phyloP scores from a whole-genome alignment of 2,329 filamentous ascomycete species.

The Helicocarpus griseus region DNA sequence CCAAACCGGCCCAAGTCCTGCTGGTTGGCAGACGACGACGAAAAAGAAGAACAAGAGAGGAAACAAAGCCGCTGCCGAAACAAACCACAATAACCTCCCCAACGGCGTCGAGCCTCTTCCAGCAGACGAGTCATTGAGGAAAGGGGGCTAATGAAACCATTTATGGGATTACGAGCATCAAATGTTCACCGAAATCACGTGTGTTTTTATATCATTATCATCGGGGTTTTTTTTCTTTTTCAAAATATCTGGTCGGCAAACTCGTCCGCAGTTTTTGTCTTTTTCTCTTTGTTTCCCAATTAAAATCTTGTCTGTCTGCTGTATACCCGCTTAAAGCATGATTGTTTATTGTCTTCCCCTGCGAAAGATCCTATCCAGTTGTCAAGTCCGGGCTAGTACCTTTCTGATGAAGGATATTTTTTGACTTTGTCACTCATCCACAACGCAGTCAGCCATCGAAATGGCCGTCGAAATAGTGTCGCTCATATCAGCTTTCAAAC shows the following conservation, averaged over 20 bases:
- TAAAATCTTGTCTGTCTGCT: too few relatives aligned
- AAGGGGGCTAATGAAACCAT: slow-evolving; percentile 30
- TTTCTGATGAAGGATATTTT: not conserved
- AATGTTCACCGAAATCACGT: not conserved
- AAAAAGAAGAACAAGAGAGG: slow-evolving; percentile 35
- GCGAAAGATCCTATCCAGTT: not conserved
- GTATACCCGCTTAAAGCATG: not conserved
- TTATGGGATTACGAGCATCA: not conserved
- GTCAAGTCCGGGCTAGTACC: too few relatives aligned
- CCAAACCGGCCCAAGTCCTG: slow-evolving; percentile 8
- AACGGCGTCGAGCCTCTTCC: slow-evolving; percentile 30
- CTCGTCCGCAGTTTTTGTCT: not conserved
- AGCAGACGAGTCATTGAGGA: slow-evolving; percentile 34
- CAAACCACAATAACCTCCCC: slow-evolving; percentile 17
- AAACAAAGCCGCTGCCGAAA: slow-evolving; percentile 25
- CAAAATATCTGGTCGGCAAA: not conserved
- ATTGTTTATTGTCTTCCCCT: not conserved
- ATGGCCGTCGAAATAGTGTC: not conserved
- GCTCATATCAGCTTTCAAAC: not conserved
- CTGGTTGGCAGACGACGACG: slow-evolving; percentile 35
- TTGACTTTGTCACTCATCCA: not conserved
- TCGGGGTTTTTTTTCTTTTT: not conserved
- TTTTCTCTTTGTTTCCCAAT: not conserved
- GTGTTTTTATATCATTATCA: not conserved
- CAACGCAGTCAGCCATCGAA: too few relatives aligned